phyloP scores from a whole-genome alignment of 2,329 filamentous ascomycete species.

The Boeremia exigua region DNA sequence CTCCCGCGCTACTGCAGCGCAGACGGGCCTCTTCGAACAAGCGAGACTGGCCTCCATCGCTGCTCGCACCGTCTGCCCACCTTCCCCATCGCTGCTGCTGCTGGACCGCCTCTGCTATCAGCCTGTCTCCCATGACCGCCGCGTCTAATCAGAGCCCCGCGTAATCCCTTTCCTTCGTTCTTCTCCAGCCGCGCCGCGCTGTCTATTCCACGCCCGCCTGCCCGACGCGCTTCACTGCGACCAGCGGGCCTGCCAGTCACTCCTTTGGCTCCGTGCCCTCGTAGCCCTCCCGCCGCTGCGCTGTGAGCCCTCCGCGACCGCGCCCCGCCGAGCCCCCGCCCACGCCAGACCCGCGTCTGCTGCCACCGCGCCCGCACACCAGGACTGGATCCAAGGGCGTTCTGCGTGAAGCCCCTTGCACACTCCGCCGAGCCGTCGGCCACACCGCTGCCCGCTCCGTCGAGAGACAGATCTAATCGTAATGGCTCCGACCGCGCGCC shows the following conservation, averaged over 20 bases:
- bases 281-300: constrained; percentile 14
- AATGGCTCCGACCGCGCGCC: constrained; percentile 84
- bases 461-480: constrained; percentile 69
- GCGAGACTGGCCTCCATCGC: constrained; percentile 17
- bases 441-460: constrained; percentile 26
- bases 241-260: constrained; percentile 29
- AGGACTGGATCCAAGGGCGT: constrained; percentile 12
- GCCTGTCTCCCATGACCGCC: constrained; percentile 36
- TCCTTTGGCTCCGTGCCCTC: constrained; percentile 30
- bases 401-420: constrained; percentile 19
- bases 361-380: constrained; percentile 9
- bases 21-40: constrained; percentile 7
- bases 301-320: constrained; percentile 18
- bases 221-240: constrained; percentile 22
- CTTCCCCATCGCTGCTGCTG: constrained; percentile 22
- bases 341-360: constrained; percentile 20
- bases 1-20: constrained; percentile 3
- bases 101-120: constrained; percentile 19
- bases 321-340: background rate
- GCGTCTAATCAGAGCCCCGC: constrained; percentile 37
- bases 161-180: constrained; percentile 48
- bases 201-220: constrained; percentile 44
- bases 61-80: constrained; percentile 22
- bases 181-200: constrained; percentile 46
- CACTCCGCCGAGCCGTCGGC: constrained; percentile 35